phyloP scores from a whole-genome alignment of 371 early-diverging fungal species.

The Sporodiniella umbellata region DNA sequence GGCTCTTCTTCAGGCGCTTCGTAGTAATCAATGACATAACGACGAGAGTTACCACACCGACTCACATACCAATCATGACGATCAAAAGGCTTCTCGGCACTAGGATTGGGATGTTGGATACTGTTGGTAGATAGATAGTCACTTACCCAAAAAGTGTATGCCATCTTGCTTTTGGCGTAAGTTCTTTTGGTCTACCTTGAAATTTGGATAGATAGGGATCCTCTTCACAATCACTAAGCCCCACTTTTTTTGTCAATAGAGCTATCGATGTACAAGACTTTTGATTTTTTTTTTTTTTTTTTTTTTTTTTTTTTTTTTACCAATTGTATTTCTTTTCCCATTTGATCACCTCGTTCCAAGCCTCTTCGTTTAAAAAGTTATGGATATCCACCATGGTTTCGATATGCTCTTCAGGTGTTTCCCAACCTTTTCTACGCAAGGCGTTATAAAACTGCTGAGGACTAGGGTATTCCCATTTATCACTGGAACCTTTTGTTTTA shows the following conservation, averaged over 20 bases:
- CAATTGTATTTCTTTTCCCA: conserved; percentile 84
- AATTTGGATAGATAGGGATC: conserved; percentile 74
- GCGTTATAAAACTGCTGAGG: conserved; percentile 97
- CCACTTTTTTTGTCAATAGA: no score
- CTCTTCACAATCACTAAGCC: conserved; percentile 49
- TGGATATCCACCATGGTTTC: conserved; percentile 95
- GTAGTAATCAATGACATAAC: conserved; percentile 81
- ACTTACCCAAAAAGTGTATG: conserved; percentile 57
- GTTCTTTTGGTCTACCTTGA: conserved; percentile 77
- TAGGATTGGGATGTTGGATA: no score
- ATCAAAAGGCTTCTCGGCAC: conserved; percentile 71
- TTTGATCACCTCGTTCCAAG: conserved; percentile 90
- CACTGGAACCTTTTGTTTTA: conserved; percentile 33
- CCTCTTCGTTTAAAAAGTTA: conserved; percentile 94
- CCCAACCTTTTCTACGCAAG: conserved; percentile 90
- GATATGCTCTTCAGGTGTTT: conserved; percentile 86
- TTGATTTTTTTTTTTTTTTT: neutral
- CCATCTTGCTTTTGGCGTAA: conserved; percentile 75
- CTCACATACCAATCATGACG: conserved; percentile 81
- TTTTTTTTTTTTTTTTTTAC: conserved; percentile 35
- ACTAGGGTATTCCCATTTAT: conserved; percentile 93
- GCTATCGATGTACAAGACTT: no score
- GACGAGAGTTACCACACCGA: conserved; percentile 68
- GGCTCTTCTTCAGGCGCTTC: conserved; percentile 62
- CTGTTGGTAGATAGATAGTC: no score